Evolutionary conservation across 768 basidiomycete species (phyloP).

Genomic region (Kwoniella newhampshirensis): DNA sequence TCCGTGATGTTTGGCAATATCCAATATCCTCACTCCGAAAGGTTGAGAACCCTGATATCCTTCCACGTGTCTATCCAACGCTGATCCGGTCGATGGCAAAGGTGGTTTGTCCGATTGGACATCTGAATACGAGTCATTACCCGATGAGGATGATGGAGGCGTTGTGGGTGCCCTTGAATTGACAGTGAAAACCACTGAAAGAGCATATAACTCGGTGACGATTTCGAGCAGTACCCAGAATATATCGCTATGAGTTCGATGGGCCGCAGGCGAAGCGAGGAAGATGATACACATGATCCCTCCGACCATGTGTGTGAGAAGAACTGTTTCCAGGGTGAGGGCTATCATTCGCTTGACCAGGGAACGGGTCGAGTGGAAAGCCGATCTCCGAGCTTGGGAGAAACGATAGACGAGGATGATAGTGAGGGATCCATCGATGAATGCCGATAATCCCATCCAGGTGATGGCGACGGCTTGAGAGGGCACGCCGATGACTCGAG

Average conservation of each 20-base stretch:
- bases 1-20: neutral
- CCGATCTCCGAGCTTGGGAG: constrained; percentile 21
- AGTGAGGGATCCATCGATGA: constrained; percentile 41
- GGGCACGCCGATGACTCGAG: constrained; percentile 36
- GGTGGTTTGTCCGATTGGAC: neutral
- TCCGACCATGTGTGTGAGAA: constrained; percentile 44
- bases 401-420: constrained; percentile 33
- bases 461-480: constrained; percentile 45
- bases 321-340: constrained; percentile 47
- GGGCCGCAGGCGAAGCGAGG: constrained; percentile 34
- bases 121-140: neutral
- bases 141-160: neutral
- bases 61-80: constrained; percentile 31
- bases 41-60: constrained; percentile 32
- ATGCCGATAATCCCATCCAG: constrained; percentile 49
- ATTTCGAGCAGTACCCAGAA: constrained; percentile 49
- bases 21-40: constrained; percentile 13
- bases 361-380: constrained; percentile 16
- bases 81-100: neutral
- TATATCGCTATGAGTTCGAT: constrained; percentile 34
- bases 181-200: constrained; percentile 47
- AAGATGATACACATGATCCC: constrained; percentile 47
- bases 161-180: constrained; percentile 29
- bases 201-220: constrained; percentile 45
- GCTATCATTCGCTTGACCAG: constrained; percentile 32